A percentile compares a stretch with the other conserved stretches of the same genome.
Conservation (phyloP, 768 basidiomycete species). For the Collybia mongolica region DNA sequence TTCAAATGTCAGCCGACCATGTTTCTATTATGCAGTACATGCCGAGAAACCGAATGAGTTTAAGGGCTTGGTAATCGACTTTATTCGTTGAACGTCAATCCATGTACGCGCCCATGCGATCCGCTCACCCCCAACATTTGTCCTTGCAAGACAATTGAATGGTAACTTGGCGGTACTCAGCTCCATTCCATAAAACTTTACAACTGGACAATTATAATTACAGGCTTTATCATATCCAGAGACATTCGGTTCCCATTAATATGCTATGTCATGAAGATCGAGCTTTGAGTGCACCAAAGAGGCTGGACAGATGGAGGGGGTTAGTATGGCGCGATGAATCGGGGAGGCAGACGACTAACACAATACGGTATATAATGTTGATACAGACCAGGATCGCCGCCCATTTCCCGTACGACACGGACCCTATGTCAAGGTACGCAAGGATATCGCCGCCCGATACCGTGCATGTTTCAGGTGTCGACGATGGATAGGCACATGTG, state of each 20-base stretch:
- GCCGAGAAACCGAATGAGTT: conserved; percentile 69
- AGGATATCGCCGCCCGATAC: conserved; percentile 52
- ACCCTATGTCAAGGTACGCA: conserved; percentile 41
- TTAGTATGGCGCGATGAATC: neutral
- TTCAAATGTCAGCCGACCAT: neutral
- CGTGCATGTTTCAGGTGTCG: conserved; percentile 40
- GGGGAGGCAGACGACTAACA: conserved; percentile 23
- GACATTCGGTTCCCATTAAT: neutral
- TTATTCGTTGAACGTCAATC: conserved; percentile 11
- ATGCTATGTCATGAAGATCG: neutral
- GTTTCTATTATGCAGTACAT: conserved; percentile 48
- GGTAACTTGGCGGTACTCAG: too few relatives aligned
- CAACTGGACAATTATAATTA: too few relatives aligned
- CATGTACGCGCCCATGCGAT: too few relatives aligned
- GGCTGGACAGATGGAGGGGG: neutral
- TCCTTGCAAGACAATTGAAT: too few relatives aligned
- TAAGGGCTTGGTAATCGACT: conserved; percentile 26
- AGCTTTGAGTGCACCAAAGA: neutral
- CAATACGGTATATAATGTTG: conserved; percentile 41
- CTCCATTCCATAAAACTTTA: too few relatives aligned
- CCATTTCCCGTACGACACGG: conserved; percentile 44
- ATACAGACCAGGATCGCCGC: conserved; percentile 44
- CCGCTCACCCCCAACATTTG: too few relatives aligned
- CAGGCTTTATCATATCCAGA: too few relatives aligned
- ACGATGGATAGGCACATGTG: conserved; percentile 49